Evolutionary conservation across 306 rosid genomes (phyloP), one percentile per base, ranked within the genome.

Genomic region (Trifolium fragiferum): DNA sequence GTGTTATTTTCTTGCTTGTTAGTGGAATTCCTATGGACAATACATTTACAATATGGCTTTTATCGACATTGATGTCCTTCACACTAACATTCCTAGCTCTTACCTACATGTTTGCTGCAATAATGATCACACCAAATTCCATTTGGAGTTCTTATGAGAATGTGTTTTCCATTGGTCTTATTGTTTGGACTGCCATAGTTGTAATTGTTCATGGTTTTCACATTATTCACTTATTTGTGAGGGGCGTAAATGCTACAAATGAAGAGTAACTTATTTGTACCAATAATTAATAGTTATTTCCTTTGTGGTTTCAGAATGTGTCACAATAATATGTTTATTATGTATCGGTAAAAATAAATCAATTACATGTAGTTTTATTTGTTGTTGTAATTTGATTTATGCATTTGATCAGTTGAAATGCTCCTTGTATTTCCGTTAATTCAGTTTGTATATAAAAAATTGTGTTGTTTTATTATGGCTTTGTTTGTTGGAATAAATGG

Each of bases 1-100:
- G 23, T 19, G 74, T 55, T 2, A 16, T 44, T 16, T 58, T 76
- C 16, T 40, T 77, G 38, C 68, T 82, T 8, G 7, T 72, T 1
- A 77, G 76, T 25, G 79, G 85, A 47, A 21, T 66, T 27, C 40
- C 54, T 27, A 71, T 67, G 0, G 21, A 38, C 0, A 18, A 67
- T 7, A 15, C 15, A 4, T 11, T 67, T 1, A 13, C 5, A 3
- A 23, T 33, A 9, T 73, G 79, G 82, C 8, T 82, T 6, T 60
- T 82, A 4, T 14, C 64, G 8, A 0, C 59, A 11, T 12, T 1
- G 10, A 30, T 67, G 76, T 50, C 30, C 6, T 6, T 27, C 21
- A 51, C 82, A 8, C 35, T 76, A 30, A 35, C 61, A 0, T 18
- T 8, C 18, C 7, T 66, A 7, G 14, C 10, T 2, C 19, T 59